Evolutionary conservation across 2,329 filamentous ascomycete genomes (phyloP).

Genomic region (Fusarium scirpi): DNA sequence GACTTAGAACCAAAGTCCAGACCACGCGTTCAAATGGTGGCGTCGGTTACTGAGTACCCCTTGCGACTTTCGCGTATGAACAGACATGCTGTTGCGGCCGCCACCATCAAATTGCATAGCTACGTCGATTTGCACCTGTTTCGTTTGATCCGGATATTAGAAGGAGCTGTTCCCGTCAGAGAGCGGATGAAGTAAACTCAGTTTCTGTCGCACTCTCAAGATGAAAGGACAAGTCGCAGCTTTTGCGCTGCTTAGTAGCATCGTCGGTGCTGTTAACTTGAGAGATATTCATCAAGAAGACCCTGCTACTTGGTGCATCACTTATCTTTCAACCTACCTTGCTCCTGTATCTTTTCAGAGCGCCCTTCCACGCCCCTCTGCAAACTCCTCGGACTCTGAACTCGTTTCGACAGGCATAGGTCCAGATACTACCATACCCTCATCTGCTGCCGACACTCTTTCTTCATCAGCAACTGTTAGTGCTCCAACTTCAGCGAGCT

Average conservation of each 20-base stretch:
- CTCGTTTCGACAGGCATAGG: background rate
- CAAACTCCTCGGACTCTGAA: background rate
- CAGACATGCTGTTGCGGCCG: background rate
- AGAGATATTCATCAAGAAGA: background rate
- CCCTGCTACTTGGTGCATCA: background rate
- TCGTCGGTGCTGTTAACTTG: background rate
- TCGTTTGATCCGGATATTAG: background rate
- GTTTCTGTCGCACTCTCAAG: rapidly evolving
- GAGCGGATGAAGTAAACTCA: background rate
- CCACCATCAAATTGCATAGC: background rate
- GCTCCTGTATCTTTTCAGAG: background rate
- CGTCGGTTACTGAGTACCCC: background rate
- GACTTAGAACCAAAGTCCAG: background rate
- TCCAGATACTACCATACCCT: background rate
- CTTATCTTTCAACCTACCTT: background rate
- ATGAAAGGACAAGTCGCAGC: background rate
- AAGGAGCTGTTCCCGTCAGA: background rate
- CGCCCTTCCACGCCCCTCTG: background rate
- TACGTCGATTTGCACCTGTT: background rate
- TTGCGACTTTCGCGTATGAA: background rate
- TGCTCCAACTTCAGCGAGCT: background rate
- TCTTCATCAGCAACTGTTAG: background rate
- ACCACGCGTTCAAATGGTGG: background rate
- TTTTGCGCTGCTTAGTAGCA: background rate
- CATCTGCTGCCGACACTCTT: too few relatives aligned